These are phyloP conservation scores for Nigrospora sphaerica DNA, from an alignment of 2,329 filamentous ascomycete genomes.

Conservation along the genomic window DNA sequence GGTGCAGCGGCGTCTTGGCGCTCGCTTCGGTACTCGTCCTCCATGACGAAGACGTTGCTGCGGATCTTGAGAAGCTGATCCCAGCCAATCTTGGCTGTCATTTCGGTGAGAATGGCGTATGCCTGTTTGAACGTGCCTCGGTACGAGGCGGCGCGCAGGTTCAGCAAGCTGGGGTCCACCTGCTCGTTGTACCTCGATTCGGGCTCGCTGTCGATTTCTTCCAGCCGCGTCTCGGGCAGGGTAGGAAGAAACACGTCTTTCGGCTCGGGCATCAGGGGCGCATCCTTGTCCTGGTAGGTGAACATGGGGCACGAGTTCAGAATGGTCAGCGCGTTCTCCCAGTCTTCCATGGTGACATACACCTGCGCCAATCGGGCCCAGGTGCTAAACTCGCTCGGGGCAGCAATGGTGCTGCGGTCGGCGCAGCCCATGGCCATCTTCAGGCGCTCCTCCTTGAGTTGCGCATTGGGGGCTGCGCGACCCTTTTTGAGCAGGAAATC, in stretches of 20 bases:
- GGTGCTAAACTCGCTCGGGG: conserved; percentile 93
- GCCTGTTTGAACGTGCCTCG: conserved; percentile 94
- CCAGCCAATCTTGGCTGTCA: conserved; percentile 96
- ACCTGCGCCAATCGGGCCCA: conserved; percentile 93
- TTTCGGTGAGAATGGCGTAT: conserved; percentile 88
- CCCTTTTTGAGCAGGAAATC: conserved; percentile 87
- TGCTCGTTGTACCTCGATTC: conserved; percentile 75
- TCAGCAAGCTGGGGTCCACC: conserved; percentile 79
- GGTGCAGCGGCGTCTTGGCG: conserved; percentile 55
- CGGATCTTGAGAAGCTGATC: conserved; percentile 90
- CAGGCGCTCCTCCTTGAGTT: conserved; percentile 58
- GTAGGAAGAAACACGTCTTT: conserved; percentile 82
- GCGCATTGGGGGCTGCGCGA: conserved; percentile 41
- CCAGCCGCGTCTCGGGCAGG: conserved; percentile 79
- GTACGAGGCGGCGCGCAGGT: conserved; percentile 81
- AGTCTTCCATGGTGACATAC: conserved; percentile 89
- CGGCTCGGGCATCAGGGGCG: conserved; percentile 88
- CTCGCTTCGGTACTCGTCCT: conserved; percentile 93
- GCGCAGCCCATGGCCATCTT: conserved; percentile 88
- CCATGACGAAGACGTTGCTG: conserved; percentile 98
- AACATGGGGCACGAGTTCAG: conserved; percentile 99
- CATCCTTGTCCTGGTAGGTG: conserved; percentile 97
- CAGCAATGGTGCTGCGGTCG: conserved; percentile 88
- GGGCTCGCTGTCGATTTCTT: conserved; percentile 92
- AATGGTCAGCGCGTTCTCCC: conserved; percentile 91